Conservation (phyloP, 1,284 basidiomycete species). For the Heliocybe sulcata region DNA sequence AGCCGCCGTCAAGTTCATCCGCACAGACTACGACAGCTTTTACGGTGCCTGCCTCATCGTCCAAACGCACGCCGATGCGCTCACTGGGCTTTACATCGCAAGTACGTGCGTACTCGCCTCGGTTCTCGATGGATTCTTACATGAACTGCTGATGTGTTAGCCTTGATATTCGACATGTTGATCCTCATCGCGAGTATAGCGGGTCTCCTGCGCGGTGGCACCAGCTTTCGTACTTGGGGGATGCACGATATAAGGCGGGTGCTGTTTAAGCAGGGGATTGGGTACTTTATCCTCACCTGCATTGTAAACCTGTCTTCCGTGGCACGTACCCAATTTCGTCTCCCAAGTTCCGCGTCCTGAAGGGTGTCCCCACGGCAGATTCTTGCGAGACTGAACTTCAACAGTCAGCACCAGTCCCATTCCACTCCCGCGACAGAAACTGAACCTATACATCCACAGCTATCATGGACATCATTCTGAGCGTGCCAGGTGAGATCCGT, state of each 20-base stretch:
- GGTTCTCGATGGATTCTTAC: not conserved
- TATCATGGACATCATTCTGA: not conserved
- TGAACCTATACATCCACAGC: not conserved
- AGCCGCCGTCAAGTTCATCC: not conserved
- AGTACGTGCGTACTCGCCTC: not conserved
- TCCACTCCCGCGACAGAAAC: not conserved
- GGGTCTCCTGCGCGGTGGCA: not conserved
- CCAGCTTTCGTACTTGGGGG: not conserved
- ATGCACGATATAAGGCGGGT: not conserved
- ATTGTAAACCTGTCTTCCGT: not conserved
- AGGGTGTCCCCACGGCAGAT: too few relatives aligned
- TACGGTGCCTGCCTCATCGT: not conserved
- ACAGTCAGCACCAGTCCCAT: not conserved
- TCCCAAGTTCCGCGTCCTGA: too few relatives aligned
- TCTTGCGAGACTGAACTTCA: not conserved
- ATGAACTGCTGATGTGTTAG: not conserved
- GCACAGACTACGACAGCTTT: not conserved
- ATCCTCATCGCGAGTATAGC: not conserved
- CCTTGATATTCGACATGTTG: not conserved
- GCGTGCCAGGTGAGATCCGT: not conserved
- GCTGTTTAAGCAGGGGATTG: not conserved
- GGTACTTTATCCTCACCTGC: not conserved
- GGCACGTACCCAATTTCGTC: not conserved
- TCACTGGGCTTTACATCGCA: not conserved
- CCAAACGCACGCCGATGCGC: not conserved